Base-by-base conservation (phyloP, 495 filamentous ascomycete species). In the Acidomyces sp. region DNA sequence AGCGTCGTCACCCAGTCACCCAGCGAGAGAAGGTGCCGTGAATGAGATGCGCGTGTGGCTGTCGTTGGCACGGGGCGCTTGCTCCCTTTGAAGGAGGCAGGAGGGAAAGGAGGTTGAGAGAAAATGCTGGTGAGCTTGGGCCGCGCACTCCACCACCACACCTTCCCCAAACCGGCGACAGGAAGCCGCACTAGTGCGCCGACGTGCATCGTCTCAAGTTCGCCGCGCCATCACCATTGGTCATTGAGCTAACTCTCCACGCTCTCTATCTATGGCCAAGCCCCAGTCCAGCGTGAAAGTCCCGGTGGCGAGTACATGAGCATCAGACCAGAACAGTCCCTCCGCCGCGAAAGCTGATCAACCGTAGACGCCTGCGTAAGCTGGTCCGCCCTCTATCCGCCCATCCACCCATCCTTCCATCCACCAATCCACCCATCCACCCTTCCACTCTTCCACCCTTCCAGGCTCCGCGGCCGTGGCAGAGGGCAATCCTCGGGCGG, bases 11-110 rank as follows among this genome's bases (percentile, higher is more conserved):
- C 35, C 9, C 22, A 17, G 19, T 9, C 33, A 41, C 48, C 37
- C 20, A 51, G 32, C 48, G 48, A 51, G 30, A 33, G 48, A 49
- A 49, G 41, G 46, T 29, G 46, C 37, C n/a, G 46, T 40, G 28
- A 38, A 44, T 11, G 23, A 16, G 10, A 24, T 23, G 6, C n/a
- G 12, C 12, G 27, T 24, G 46, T 45, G 33, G 43, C 37, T 41
- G 44, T 34, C 22, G 37, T 18, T 38, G 42, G 18, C 25, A 37
- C 19, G 43, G 32, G 41, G 22, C 36, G 13, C 17, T 13, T 2
- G 22, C 28, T 37, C 24, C 21, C n/a, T 18, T 47, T 40, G 37
- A 41, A 23, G 21, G 27, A 31, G 18, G 33, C 28, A 24, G 34
- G 43, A 6, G 19, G 18, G 19, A 46, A 36, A 30, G 30, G 37